phyloP scores from a whole-genome alignment of 192 early-diverging fungal genomes.

The Diversispora eburnea region DNA sequence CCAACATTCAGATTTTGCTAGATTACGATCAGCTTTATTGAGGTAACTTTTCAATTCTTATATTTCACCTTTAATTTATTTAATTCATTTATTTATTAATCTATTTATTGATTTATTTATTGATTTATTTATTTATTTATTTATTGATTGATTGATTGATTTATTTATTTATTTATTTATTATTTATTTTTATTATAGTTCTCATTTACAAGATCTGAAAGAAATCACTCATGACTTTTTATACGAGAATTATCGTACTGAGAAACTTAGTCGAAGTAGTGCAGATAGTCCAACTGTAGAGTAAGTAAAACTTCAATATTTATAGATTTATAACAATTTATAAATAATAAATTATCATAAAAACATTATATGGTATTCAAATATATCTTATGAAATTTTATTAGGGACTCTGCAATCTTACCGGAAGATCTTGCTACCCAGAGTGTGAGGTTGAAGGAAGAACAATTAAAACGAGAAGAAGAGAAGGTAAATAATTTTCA shows the following conservation, averaged over 20 bases:
- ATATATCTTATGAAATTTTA: neutral
- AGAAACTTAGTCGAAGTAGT: constrained; percentile 66
- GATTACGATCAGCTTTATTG: constrained; percentile 86
- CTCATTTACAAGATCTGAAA: constrained; percentile 96
- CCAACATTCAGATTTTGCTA: constrained; percentile 95
- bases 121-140: neutral
- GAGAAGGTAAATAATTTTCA: constrained; percentile 36
- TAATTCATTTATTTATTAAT: neutral
- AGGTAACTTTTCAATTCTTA: constrained; percentile 41
- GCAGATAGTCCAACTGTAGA: constrained; percentile 36
- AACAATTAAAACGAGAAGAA: constrained; percentile 53
- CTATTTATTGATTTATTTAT: neutral
- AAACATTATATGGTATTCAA: neutral
- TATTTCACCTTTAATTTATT: too few relatives aligned
- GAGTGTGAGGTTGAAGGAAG: constrained; percentile 48
- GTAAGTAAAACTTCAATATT: constrained; percentile 31
- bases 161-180: neutral
- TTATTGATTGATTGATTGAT: neutral
- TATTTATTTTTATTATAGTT: constrained; percentile 50
- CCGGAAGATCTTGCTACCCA: constrained; percentile 25
- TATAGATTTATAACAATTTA: neutral
- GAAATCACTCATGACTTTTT: constrained; percentile 94
- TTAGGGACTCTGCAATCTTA: constrained; percentile 1
- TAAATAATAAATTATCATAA: neutral
- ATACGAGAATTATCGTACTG: constrained; percentile 94